Evolutionary conservation across 768 basidiomycete genomes (phyloP), one percentile per base, ranked within the genome.

Genomic region (Xanthoconium purpureum): DNA sequence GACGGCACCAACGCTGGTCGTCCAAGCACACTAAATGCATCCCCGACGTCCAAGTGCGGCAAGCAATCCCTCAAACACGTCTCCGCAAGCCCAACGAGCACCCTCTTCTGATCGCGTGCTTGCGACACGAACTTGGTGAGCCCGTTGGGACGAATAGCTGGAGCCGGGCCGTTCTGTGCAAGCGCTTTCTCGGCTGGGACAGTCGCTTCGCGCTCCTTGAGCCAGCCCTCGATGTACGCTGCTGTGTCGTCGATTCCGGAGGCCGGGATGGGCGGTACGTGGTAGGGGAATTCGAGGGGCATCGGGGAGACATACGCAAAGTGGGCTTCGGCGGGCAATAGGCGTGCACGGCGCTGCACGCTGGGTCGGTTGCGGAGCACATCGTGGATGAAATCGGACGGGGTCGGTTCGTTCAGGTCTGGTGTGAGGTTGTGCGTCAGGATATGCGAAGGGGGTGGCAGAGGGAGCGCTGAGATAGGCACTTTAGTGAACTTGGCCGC

Each of bases 31-130:
- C 77, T 73, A 60, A 92, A 84, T 0, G 90, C 84, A 66, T 97
- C 92, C 5, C 94, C 94, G 12, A 93, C 87, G 55, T 96, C 88
- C 18, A 98, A 77, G 60, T 85, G 83, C 0, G 95, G 95, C 10
- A 97, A 69, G 62, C 86, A 90, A 61, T 96, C 93, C 32, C 78
- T 71, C 43, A 93, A 66, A 13, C 84, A 84, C 3, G 80, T 78
- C 47, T 82, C 80, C 1, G 93, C 85, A 17, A 98, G 61, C 5
- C 84, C 92, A 17, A 97, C 77, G 38, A 98, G 83, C 46, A 78
- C 75, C 46, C 81, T 74, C 4, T 71, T 74, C 47, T 81, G 77
- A 53, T 85, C 80, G 50, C 85, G 74, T 47, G 77, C 75, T 62
- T 76, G 71, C 8, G 79, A 71, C 44, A 74, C 74, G 58, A 83